Conservation (phyloP, 176 grass and related monocot species). For the Carex littledalei region DNA sequence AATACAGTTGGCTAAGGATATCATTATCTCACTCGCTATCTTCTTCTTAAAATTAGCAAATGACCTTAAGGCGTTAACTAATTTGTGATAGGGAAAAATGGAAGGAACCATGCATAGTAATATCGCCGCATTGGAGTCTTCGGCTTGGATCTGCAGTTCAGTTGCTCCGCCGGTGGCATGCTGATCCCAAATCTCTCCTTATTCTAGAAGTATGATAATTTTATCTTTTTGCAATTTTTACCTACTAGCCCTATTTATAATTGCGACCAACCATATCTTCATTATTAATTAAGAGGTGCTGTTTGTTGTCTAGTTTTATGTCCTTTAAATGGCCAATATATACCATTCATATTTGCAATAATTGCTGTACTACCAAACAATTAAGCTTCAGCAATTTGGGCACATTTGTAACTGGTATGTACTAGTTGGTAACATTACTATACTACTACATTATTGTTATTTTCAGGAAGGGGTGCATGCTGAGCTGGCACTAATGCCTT, state of each 20-base stretch:
- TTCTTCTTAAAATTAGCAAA: not conserved
- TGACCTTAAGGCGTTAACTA: constrained; percentile 12
- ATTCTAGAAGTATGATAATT: constrained; percentile 57
- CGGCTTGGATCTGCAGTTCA: constrained; percentile 57
- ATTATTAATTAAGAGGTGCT: not conserved
- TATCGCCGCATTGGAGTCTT: constrained; percentile 75
- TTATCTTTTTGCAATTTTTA: not conserved
- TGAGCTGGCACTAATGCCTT: constrained; percentile 66
- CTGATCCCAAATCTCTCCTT: constrained; percentile 66
- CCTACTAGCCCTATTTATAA: not conserved
- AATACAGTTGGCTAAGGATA: not conserved
- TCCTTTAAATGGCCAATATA: not conserved
- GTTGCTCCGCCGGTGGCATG: constrained; percentile 73
- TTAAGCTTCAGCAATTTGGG: not conserved
- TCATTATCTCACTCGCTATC: not conserved
- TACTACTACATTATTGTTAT: constrained; percentile 11
- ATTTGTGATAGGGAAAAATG: constrained; percentile 56
- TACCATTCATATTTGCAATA: not conserved
- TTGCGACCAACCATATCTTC: not conserved
- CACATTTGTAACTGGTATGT: no score
- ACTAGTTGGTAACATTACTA: no score
- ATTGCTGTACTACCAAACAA: not conserved
- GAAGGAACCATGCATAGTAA: constrained; percentile 85
- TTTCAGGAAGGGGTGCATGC: constrained; percentile 64
- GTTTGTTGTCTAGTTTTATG: constrained; percentile 7